These are phyloP conservation scores for Dactylellina cionopaga DNA, from an alignment of 2,329 filamentous ascomycete species.

Conservation along the genomic window DNA sequence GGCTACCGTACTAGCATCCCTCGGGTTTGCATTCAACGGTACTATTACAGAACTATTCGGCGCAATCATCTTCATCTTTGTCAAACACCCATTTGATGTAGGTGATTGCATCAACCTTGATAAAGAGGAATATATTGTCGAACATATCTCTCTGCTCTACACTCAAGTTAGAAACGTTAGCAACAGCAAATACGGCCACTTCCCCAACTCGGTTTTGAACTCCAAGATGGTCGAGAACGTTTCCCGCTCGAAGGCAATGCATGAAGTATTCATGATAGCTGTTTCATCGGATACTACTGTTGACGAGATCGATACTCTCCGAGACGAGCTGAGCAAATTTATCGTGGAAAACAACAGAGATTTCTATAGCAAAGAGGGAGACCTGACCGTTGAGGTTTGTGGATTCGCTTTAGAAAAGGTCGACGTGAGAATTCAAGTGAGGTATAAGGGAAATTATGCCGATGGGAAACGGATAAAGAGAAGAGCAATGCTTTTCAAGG, in stretches of 20 bases:
- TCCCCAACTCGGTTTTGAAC: constrained; percentile 60
- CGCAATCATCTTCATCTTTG: constrained; percentile 57
- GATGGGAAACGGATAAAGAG: constrained; percentile 63
- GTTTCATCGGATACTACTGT: constrained; percentile 57
- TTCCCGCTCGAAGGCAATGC: constrained; percentile 59
- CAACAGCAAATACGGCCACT: constrained; percentile 53
- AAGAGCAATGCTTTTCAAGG: constrained; percentile 6
- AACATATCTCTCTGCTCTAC: constrained; percentile 55
- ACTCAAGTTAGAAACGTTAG: constrained; percentile 53
- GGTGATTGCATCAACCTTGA: constrained; percentile 59
- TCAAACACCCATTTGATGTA: constrained; percentile 58
- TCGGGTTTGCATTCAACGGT: constrained; percentile 57
- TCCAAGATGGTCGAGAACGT: constrained; percentile 61
- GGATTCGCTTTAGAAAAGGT: constrained; percentile 90
- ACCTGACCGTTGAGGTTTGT: constrained; percentile 79
- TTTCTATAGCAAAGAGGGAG: constrained; percentile 68
- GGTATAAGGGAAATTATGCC: constrained; percentile 92
- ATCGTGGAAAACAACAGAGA: constrained; percentile 60
- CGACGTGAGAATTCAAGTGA: constrained; percentile 80
- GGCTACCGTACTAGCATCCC: constrained; percentile 36
- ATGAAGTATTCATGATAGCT: constrained; percentile 58
- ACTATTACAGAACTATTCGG: constrained; percentile 56
- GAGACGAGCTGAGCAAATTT: constrained; percentile 58
- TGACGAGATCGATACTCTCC: constrained; percentile 58
- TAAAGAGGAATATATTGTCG: constrained; percentile 54